These are phyloP conservation scores for Xanthoconium separans DNA, from an alignment of 1,284 basidiomycete species.

Conservation along the genomic window DNA sequence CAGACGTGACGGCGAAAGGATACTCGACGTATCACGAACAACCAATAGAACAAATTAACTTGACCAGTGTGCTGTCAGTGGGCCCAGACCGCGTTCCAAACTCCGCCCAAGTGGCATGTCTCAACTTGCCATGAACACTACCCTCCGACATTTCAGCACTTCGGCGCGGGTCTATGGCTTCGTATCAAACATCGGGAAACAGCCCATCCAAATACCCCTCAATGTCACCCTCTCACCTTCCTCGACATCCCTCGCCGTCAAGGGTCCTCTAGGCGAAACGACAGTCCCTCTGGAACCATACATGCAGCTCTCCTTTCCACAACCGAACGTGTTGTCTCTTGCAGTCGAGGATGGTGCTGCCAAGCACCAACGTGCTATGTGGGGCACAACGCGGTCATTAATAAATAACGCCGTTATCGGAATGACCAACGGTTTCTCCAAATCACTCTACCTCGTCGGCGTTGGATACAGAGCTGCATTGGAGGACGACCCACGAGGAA, in stretches of 20 bases:
- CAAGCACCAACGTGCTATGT: conserved; percentile 84
- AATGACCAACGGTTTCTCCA: conserved; percentile 84
- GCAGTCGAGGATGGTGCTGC: conserved; percentile 67
- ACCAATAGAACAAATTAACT: conserved; percentile 66
- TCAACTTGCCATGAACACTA: conserved; percentile 29
- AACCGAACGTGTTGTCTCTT: conserved; percentile 54
- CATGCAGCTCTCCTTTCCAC: conserved; percentile 59
- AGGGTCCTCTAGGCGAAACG: conserved; percentile 77
- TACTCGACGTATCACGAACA: conserved; percentile 49
- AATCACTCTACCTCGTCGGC: conserved; percentile 87
- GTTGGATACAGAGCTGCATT: conserved; percentile 92
- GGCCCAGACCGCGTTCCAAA: conserved; percentile 6
- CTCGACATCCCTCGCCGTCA: conserved; percentile 55
- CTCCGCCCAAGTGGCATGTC: conserved; percentile 12
- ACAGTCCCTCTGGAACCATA: conserved; percentile 68
- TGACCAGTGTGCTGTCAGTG: too few species aligned
- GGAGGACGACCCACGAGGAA: conserved; percentile 80
- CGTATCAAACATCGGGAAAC: conserved; percentile 78
- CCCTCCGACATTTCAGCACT: conserved; percentile 50
- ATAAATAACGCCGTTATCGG: conserved; percentile 89
- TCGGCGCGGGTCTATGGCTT: conserved; percentile 39
- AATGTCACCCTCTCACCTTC: conserved; percentile 62
- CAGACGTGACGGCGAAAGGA: conserved; percentile 30
- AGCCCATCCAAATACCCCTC: conserved; percentile 72
- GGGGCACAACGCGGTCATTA: conserved; percentile 91